phyloP scores from a whole-genome alignment of 2,329 filamentous ascomycete genomes.

The Nothophoma quercina region DNA sequence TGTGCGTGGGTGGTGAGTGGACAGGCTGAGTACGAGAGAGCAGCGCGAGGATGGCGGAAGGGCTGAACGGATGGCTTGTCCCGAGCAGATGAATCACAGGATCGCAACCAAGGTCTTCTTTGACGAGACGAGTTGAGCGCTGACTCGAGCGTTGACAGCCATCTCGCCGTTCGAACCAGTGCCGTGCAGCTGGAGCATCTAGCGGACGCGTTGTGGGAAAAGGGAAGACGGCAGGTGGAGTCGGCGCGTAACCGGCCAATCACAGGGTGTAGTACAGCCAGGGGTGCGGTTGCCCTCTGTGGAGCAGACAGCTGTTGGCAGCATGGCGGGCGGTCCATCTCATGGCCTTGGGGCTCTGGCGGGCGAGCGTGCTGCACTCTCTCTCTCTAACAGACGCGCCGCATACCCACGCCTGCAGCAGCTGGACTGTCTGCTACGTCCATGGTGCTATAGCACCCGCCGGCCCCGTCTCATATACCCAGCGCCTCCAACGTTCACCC shows the following conservation, averaged over 20 bases:
- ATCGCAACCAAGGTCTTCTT: neutral
- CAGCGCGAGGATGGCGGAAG: neutral
- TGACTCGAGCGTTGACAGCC: constrained; percentile 5
- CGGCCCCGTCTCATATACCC: constrained; percentile 20
- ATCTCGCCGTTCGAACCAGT: constrained; percentile 18
- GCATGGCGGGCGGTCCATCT: constrained; percentile 11
- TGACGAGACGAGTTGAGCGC: neutral
- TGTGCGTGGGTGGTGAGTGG: neutral
- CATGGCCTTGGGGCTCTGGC: constrained; percentile 1
- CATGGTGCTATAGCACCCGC: constrained; percentile 22
- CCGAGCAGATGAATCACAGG: neutral
- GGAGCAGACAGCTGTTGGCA: constrained; percentile 18
- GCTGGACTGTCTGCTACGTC: too few relatives aligned
- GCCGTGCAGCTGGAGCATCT: constrained; percentile 19
- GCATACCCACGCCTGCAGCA: constrained; percentile 20
- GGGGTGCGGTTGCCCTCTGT: constrained; percentile 2
- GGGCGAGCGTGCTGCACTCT: neutral
- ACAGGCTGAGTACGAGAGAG: constrained; percentile 1
- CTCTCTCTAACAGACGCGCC: constrained; percentile 11
- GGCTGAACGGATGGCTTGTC: neutral
- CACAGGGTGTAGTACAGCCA: neutral
- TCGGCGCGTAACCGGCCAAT: constrained; percentile 7
- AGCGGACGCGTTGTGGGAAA: neutral
- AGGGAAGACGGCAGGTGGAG: too few relatives aligned
- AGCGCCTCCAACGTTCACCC: constrained; percentile 26